Percentiles rank a stretch among this genome's conserved stretches.
These are phyloP conservation scores for Isatis tinctoria DNA, from an alignment of 345 rosid genomes.

Conservation along the genomic window DNA sequence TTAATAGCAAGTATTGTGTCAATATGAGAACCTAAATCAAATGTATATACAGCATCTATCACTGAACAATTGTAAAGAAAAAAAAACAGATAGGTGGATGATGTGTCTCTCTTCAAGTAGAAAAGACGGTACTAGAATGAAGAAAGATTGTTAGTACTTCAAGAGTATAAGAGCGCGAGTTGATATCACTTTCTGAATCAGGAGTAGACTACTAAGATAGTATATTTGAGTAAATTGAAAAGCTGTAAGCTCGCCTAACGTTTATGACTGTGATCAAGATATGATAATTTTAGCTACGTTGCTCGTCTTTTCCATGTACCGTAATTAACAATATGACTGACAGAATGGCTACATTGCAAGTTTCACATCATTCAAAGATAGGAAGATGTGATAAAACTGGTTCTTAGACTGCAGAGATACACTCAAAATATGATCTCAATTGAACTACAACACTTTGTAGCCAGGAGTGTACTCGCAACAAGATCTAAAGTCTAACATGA, in stretches of 20 bases:
- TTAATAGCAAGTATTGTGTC: not conserved
- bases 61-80: not conserved
- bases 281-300: conserved; percentile 47
- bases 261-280: not conserved
- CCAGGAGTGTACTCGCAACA: too few species aligned
- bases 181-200: conserved; percentile 7
- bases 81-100: not conserved
- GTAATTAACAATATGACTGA: conserved; percentile 28
- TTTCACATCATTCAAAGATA: too few species aligned
- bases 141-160: not conserved
- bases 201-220: not conserved
- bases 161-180: not conserved
- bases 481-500: too few species aligned
- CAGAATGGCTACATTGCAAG: too few species aligned
- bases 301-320: conserved; percentile 57
- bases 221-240: not conserved
- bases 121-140: not conserved
- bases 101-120: conserved; percentile 6
- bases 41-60: not conserved
- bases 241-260: not conserved
- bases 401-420: too few species aligned
- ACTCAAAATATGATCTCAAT: too few species aligned
- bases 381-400: too few species aligned
- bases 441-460: too few species aligned
- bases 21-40: not conserved